phyloP scores from a whole-genome alignment of 768 basidiomycete species.

The Galerina sulciceps region DNA sequence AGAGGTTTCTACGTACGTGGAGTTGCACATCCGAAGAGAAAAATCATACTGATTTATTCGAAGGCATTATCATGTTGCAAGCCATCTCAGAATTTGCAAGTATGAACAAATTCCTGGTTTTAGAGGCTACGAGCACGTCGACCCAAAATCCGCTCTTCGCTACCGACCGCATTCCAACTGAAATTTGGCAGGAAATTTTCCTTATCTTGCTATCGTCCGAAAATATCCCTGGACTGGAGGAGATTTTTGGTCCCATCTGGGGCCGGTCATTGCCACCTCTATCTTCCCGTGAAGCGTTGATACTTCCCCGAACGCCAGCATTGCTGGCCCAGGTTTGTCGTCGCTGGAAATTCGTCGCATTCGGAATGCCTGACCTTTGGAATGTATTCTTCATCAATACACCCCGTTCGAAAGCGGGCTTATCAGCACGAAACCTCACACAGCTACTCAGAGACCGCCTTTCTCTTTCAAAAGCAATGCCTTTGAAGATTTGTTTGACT shows the following conservation, averaged over 20 bases:
- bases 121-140: too few relatives aligned
- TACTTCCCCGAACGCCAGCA: constrained; percentile 15
- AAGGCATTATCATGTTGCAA: too few relatives aligned
- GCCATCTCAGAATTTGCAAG: too few relatives aligned
- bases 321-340: constrained; percentile 16
- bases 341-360: constrained; percentile 13
- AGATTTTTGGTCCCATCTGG: constrained; percentile 9
- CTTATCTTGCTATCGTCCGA: constrained; percentile 6
- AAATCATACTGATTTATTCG: too few relatives aligned
- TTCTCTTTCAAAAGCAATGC: background rate
- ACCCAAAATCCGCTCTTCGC: background rate
- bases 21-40: too few relatives aligned
- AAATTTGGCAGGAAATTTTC: constrained; percentile 22
- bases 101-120: too few relatives aligned
- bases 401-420: background rate
- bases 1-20: too few relatives aligned
- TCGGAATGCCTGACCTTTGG: constrained; percentile 22
- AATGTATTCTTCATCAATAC: constrained; percentile 14
- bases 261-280: background rate
- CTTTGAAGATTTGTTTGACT: constrained; percentile 16
- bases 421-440: background rate
- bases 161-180: constrained; percentile 12
- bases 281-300: background rate
- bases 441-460: constrained; percentile 7
- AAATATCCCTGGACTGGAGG: constrained; percentile 8